Conservation (phyloP, 441 rosid genomes). For the Brassica hybrid region DNA sequence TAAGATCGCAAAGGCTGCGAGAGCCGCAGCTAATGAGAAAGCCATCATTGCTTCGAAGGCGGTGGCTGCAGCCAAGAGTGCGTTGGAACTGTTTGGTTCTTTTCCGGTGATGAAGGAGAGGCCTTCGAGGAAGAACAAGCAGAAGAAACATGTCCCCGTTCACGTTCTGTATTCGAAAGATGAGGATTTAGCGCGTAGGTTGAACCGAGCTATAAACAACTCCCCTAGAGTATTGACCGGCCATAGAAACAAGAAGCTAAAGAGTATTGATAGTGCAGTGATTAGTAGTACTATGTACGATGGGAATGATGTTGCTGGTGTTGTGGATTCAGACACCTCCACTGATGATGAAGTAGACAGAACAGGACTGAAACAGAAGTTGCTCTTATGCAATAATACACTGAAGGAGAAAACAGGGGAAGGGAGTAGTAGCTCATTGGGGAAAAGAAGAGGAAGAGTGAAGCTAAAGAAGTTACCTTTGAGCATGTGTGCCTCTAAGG, state of each 20-base stretch:
- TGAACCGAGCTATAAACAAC: conserved; percentile 75
- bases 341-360: conserved; percentile 45
- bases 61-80: conserved; percentile 73
- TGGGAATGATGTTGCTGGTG: conserved; percentile 53
- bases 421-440: conserved; percentile 48
- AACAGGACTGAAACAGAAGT: conserved; percentile 25
- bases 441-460: conserved; percentile 81
- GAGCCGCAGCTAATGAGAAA: conserved; percentile 80
- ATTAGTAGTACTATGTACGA: conserved; percentile 44
- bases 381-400: no score
- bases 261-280: conserved; percentile 23
- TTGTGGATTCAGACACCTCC: conserved; percentile 67
- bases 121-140: conserved; percentile 59
- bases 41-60: conserved; percentile 81
- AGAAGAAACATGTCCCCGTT: conserved; percentile 92
- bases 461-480: conserved; percentile 77
- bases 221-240: conserved; percentile 78
- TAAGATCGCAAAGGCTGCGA: conserved; percentile 71
- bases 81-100: conserved; percentile 70
- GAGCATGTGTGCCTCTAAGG: conserved; percentile 70
- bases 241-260: conserved; percentile 66
- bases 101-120: conserved; percentile 44
- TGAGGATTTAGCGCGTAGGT: conserved; percentile 70
- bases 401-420: conserved; percentile 55
- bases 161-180: conserved; percentile 79